These are phyloP conservation scores for Aspergillus luchuensis DNA, from an alignment of 2,329 filamentous ascomycete genomes.

Conservation along the genomic window DNA sequence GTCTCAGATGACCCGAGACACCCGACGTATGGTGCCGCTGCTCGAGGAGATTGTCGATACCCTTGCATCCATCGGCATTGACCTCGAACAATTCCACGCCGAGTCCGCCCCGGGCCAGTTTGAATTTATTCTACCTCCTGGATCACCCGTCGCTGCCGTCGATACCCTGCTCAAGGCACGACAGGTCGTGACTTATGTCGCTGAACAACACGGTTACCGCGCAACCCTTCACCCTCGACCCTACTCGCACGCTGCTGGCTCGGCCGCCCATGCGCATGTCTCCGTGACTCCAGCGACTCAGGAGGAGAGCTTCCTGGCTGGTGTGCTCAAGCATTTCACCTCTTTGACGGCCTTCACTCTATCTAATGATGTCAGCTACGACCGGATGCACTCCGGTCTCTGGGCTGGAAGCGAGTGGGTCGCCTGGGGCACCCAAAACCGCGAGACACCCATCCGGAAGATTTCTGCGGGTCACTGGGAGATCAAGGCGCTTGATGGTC, in stretches of 20 bases:
- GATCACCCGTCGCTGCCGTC: conserved; percentile 65
- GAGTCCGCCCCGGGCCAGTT: conserved; percentile 75
- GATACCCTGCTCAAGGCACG: conserved; percentile 72
- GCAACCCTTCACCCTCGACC: conserved; percentile 77
- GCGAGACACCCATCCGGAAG: conserved; percentile 72
- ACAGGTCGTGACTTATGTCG: conserved; percentile 67
- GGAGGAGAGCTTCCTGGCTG: conserved; percentile 67
- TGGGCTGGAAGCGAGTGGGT: conserved; percentile 82
- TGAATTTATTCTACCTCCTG: conserved; percentile 70
- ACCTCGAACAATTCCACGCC: conserved; percentile 72
- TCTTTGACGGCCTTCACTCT: conserved; percentile 71
- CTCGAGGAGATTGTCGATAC: conserved; percentile 66
- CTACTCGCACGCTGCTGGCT: conserved; percentile 56
- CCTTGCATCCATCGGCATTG: conserved; percentile 64
- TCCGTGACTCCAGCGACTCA: conserved; percentile 58
- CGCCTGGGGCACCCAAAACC: conserved; percentile 79
- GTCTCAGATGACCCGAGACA: conserved; percentile 66
- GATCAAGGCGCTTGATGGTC: conserved; percentile 73
- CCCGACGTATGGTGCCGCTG: conserved; percentile 58
- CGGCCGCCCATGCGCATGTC: conserved; percentile 67
- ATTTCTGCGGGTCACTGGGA: conserved; percentile 72
- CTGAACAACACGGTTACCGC: conserved; percentile 62
- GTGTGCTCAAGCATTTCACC: conserved; percentile 66
- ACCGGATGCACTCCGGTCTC: conserved; percentile 65
- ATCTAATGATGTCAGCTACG: conserved; percentile 67